phyloP scores from a whole-genome alignment of 108 stramenopile genomes.

The Bacterosira constricta region DNA sequence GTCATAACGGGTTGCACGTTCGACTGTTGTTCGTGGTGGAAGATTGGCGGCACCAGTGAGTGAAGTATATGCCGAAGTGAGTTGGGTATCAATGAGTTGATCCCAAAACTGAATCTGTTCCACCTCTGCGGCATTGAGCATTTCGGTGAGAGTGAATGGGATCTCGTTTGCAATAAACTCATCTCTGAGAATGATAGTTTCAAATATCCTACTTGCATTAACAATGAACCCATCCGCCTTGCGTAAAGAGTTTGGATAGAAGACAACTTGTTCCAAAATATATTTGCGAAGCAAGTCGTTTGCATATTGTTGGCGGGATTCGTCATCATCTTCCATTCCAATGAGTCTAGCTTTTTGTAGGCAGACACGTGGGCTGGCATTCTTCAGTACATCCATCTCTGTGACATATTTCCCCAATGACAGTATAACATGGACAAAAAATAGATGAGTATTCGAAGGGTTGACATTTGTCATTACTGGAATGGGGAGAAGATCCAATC shows the following conservation, averaged over 20 bases:
- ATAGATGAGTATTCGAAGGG: background rate
- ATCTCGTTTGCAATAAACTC: constrained; percentile 8
- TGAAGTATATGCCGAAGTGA: too few species aligned
- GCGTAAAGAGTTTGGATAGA: constrained; percentile 4
- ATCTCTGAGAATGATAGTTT: background rate
- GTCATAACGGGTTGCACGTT: too few species aligned
- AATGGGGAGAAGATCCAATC: background rate
- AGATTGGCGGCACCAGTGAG: background rate
- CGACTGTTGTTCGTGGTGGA: background rate
- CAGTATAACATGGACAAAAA: constrained; percentile 11
- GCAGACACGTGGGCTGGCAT: background rate
- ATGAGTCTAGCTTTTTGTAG: background rate
- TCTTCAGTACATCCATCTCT: constrained; percentile 8
- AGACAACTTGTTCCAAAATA: background rate
- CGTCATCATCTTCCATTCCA: background rate
- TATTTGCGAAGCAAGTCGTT: background rate
- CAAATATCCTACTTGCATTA: background rate
- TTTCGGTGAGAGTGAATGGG: constrained; percentile 6
- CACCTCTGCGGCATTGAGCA: background rate
- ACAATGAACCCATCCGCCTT: background rate
- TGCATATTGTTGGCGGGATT: background rate
- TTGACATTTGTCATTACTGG: constrained; percentile 6
- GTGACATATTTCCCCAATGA: constrained; percentile 20
- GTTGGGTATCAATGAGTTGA: too few species aligned
- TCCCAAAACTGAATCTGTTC: background rate